phyloP scores from a whole-genome alignment of 495 filamentous ascomycete species.

The Niebla homalea region DNA sequence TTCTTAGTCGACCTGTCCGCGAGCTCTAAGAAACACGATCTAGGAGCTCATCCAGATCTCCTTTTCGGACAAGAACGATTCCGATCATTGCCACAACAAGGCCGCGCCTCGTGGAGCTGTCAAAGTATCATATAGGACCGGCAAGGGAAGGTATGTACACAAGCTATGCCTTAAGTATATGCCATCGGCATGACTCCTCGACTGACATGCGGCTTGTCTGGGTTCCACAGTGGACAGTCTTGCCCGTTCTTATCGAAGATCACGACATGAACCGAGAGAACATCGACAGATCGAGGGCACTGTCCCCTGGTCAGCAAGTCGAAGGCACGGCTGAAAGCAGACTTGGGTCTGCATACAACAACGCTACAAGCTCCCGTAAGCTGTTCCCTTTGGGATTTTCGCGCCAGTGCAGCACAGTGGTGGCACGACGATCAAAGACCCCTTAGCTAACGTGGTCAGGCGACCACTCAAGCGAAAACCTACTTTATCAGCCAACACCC shows the following conservation, averaged over 20 bases:
- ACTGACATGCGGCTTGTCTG: slow-evolving; percentile 29
- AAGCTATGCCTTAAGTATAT: background rate
- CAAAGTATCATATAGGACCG: slow-evolving; percentile 7
- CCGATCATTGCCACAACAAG: slow-evolving; percentile 14
- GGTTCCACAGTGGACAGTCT: slow-evolving; percentile 32
- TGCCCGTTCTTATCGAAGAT: slow-evolving; percentile 29
- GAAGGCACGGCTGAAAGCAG: background rate
- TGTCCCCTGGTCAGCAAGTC: slow-evolving; percentile 6
- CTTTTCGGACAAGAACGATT: slow-evolving; percentile 10
- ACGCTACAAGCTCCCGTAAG: slow-evolving; percentile 1
- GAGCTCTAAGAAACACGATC: too few species aligned
- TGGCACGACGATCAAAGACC: too few species aligned
- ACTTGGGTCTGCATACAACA: background rate
- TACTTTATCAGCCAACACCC: slow-evolving; percentile 9
- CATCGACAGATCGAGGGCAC: slow-evolving; percentile 12
- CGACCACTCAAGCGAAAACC: background rate
- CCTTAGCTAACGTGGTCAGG: too few species aligned
- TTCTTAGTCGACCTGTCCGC: too few species aligned
- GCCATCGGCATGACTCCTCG: background rate
- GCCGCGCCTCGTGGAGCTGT: slow-evolving; percentile 2
- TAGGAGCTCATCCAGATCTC: slow-evolving; percentile 1
- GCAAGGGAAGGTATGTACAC: background rate
- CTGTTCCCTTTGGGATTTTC: slow-evolving; percentile 2
- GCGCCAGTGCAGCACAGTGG: too few species aligned
- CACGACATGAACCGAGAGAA: slow-evolving; percentile 25